Evolutionary conservation across 1,139 yeast genomes (phyloP).

Genomic region (Lodderomyces pseudojiufengensis): DNA sequence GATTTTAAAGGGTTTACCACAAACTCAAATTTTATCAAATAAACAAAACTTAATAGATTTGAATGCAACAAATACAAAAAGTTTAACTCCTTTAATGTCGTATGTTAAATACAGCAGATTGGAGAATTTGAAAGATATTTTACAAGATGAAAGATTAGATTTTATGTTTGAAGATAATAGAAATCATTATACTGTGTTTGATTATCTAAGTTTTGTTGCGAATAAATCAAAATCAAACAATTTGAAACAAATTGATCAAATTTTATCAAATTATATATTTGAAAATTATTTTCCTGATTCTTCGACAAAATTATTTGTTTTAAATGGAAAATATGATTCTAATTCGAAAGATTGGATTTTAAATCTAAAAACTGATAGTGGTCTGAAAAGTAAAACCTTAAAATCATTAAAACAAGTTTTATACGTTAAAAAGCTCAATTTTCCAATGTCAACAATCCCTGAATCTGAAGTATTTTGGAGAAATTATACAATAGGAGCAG

Average conservation of each 20-base stretch:
- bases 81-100: conserved; percentile 66
- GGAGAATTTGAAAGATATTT: conserved; percentile 50
- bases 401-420: conserved; percentile 37
- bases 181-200: conserved; percentile 43
- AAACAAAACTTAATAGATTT: conserved; percentile 45
- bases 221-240: conserved; percentile 30
- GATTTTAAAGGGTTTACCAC: conserved; percentile 44
- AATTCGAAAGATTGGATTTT: conserved; percentile 34
- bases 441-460: conserved; percentile 39
- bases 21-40: conserved; percentile 31
- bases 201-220: conserved; percentile 36
- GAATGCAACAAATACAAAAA: conserved; percentile 58
- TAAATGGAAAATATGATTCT: conserved; percentile 37
- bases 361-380: conserved; percentile 20
- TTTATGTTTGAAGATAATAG: conserved; percentile 41
- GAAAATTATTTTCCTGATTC: conserved; percentile 22
- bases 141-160: conserved; percentile 44
- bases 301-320: conserved; percentile 19
- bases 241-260: conserved; percentile 34
- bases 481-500: conserved; percentile 27
- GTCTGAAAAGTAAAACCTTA: conserved; percentile 24
- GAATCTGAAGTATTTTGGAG: conserved; percentile 35
- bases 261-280: conserved; percentile 41
- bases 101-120: conserved; percentile 67
- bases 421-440: conserved; percentile 29